phyloP scores from a whole-genome alignment of 1,284 basidiomycete genomes.

The Thecaphora thlaspeos region DNA sequence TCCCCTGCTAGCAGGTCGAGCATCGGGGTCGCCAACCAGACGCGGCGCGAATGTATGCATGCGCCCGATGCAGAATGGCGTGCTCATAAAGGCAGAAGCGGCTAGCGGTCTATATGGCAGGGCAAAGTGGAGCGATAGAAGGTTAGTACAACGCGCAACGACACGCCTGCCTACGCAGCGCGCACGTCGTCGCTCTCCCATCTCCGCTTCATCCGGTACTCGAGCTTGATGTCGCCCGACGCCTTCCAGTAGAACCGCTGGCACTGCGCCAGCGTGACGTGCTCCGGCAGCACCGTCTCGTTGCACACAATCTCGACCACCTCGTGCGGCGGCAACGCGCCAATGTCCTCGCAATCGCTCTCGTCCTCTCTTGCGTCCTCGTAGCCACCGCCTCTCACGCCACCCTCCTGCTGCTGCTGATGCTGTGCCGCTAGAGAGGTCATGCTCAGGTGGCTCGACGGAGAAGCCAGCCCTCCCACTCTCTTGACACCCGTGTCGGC shows the following conservation, averaged over 20 bases:
- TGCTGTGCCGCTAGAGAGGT: constrained; percentile 3
- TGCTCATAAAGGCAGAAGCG: no score
- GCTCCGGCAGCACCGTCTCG: constrained; percentile 72
- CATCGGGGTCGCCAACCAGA: no score
- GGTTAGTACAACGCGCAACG: no score
- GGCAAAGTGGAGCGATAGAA: no score
- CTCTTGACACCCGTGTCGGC: constrained; percentile 1
- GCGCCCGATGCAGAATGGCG: no score
- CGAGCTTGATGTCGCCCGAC: constrained; percentile 31
- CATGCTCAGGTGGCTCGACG: constrained; percentile 14
- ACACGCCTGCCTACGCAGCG: no score
- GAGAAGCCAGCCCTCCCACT: constrained; percentile 1
- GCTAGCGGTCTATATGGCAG: no score
- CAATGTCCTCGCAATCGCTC: neutral
- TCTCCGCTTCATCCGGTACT: constrained; percentile 30
- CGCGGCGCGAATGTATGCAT: no score
- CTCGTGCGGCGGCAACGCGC: constrained; percentile 65
- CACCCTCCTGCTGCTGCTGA: neutral
- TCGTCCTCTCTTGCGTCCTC: neutral
- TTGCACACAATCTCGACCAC: constrained; percentile 84
- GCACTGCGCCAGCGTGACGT: constrained; percentile 74
- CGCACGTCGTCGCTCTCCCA: no score
- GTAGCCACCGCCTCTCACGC: neutral
- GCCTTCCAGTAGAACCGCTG: constrained; percentile 37
- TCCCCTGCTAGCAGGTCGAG: no score